These are phyloP conservation scores for Eucalyptus tenuipes DNA, from an alignment of 345 rosid genomes.

Conservation along the genomic window DNA sequence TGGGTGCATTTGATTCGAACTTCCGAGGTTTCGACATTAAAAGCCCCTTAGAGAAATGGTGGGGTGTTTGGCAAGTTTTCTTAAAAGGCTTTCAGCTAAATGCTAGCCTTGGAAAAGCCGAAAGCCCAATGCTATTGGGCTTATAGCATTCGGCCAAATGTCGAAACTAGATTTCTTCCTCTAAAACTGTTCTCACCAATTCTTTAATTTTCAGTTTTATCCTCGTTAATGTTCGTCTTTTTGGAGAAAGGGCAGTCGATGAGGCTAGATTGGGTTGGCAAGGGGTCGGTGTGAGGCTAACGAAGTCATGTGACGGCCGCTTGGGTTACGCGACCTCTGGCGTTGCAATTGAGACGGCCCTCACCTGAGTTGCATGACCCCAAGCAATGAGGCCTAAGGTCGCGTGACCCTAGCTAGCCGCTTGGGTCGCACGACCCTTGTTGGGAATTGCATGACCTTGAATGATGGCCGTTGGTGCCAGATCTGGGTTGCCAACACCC, in stretches of 20 bases:
- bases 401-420: accelerated
- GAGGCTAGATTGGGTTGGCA: accelerated
- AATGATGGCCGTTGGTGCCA: accelerated
- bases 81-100: accelerated
- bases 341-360: accelerated
- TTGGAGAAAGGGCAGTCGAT: accelerated
- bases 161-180: accelerated
- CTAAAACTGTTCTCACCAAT: accelerated
- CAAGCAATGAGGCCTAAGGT: too few species aligned
- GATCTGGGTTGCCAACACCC: accelerated
- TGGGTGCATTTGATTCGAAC: accelerated
- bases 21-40: too few species aligned
- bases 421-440: too few species aligned
- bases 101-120: accelerated
- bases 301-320: accelerated
- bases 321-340: accelerated
- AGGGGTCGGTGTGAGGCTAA: accelerated
- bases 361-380: too few species aligned
- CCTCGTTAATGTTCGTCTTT: accelerated
- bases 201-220: too few species aligned
- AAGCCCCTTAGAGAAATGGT: accelerated
- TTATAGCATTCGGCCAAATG: accelerated
- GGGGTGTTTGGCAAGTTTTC: too few species aligned
- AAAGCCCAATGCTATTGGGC: too few species aligned
- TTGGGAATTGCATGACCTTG: accelerated